These are phyloP conservation scores for Ceratobasidium sp. DNA, from an alignment of 1,284 basidiomycete genomes.

Conservation along the genomic window DNA sequence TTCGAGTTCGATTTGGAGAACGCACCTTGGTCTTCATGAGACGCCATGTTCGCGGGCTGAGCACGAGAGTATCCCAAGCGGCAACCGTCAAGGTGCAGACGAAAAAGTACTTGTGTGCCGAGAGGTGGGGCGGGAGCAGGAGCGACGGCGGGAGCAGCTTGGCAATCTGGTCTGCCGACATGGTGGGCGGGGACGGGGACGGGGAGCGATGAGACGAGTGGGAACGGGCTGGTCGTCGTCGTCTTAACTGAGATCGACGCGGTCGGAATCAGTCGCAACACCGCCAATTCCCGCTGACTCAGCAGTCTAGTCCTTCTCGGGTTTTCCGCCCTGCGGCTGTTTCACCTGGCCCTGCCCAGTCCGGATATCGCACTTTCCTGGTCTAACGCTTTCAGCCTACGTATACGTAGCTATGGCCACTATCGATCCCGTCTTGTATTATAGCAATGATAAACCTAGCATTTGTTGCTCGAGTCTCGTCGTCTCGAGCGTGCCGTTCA, in stretches of 20 bases:
- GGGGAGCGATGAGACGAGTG: constrained; percentile 56
- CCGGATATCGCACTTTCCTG: background rate
- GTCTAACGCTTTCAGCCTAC: background rate
- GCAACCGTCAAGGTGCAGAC: constrained; percentile 85
- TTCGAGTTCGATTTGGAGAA: background rate
- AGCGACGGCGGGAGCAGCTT: constrained; percentile 42
- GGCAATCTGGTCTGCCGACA: constrained; percentile 38
- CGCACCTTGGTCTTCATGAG: constrained; percentile 60
- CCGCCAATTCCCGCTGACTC: constrained; percentile 7
- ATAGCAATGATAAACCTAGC: too few relatives aligned
- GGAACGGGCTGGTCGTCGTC: constrained; percentile 8
- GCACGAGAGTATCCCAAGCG: constrained; percentile 83
- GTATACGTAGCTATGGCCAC: too few relatives aligned
- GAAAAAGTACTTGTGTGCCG: constrained; percentile 83
- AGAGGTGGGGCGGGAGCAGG: constrained; percentile 69
- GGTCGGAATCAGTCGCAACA: constrained; percentile 19
- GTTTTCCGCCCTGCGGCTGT: constrained; percentile 4
- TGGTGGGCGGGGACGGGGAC: constrained; percentile 58
- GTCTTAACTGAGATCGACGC: constrained; percentile 31
- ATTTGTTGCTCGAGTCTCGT: too few relatives aligned
- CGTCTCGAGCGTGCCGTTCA: too few relatives aligned
- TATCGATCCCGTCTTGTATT: too few relatives aligned
- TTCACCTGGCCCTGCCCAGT: background rate
- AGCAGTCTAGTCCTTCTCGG: background rate
- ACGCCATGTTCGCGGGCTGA: constrained; percentile 76